Evolutionary conservation across 1,284 basidiomycete genomes (phyloP), one percentile per base, ranked within the genome.

Genomic region (Grifola frondosa): DNA sequence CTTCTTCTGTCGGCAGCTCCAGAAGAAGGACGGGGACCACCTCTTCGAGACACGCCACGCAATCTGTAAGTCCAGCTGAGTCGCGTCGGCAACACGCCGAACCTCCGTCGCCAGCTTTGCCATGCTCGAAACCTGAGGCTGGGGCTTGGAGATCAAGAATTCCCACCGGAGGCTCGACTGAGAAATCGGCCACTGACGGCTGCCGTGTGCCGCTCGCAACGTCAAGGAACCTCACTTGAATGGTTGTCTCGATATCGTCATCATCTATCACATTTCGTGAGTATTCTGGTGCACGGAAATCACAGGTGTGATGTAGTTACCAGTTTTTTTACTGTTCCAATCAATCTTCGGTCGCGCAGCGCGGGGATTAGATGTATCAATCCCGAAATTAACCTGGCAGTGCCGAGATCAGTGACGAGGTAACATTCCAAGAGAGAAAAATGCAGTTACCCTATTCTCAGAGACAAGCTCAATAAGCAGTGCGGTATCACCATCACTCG

Each of bases 271-370:
- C 10, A n/a, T 32, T 17, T 42, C 19, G 33, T 37, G 32, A 38
- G 35, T n/a, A 4, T 30, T 15, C 17, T 3, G 11, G 10, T 20
- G 12, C 7, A 13, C 11, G n/a, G 30, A 6, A 2, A 38, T 9
- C 20, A 4, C 17, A 21, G 11, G 11, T n/a, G 8, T 16, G 16
- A 41, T 25, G 16, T 13, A 64, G 71, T 50, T 43, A 83, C 88
- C 85, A 52, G 87, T 84, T 71, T 85, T 89, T 70, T 89, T 89
- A 64, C 88, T 91, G 52, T 91, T 87, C 81, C 85, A 86, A 57
- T 90, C 84, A 22, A 90, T 66, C 11, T 60, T 65, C 11, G 66
- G 55, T 8, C 84, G 75, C 19, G 75, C 75, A 15, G 66, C 63
- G 50, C 72, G 77, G 5, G 80, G 70, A 44, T 75, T 73, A n/a